Conservation (phyloP, 2,329 filamentous ascomycete species). For the Didymella lethalis region DNA sequence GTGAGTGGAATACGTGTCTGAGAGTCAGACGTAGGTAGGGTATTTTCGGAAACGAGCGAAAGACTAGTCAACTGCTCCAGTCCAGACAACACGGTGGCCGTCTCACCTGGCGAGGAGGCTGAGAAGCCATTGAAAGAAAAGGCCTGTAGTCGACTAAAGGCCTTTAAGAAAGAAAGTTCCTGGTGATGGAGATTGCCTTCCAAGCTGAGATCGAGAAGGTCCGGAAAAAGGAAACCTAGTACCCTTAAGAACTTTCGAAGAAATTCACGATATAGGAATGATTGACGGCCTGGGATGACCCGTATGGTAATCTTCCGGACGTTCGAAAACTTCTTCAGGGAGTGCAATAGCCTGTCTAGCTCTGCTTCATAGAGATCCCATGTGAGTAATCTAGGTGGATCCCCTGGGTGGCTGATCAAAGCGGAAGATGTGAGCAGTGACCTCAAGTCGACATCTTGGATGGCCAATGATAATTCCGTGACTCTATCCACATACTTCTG, state of each 20-base stretch:
- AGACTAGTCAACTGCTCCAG: conserved; percentile 31
- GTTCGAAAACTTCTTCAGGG: conserved; percentile 30
- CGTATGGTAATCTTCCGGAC: conserved; percentile 34
- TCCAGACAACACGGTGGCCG: conserved; percentile 30
- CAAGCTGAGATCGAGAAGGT: conserved; percentile 29
- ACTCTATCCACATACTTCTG: conserved; percentile 28
- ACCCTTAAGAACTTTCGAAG: conserved; percentile 27
- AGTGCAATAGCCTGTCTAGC: conserved; percentile 23
- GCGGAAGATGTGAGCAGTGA: conserved; percentile 26
- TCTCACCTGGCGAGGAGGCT: conserved; percentile 27
- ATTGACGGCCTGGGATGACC: conserved; percentile 27
- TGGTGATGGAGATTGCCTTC: conserved; percentile 40
- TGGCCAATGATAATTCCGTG: conserved; percentile 29
- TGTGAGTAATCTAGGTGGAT: conserved; percentile 26
- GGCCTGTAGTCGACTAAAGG: conserved; percentile 26
- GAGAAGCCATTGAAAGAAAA: conserved; percentile 43
- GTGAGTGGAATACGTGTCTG: conserved; percentile 24
- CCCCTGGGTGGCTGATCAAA: conserved; percentile 5
- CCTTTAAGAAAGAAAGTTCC: conserved; percentile 28
- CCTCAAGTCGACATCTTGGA: conserved; percentile 43
- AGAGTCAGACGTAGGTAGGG: conserved; percentile 20
- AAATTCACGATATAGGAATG: conserved; percentile 40
- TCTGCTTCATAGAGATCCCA: conserved; percentile 41
- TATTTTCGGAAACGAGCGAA: conserved; percentile 34
- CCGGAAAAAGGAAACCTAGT: conserved; percentile 27